These are phyloP conservation scores for Coniella vitis DNA, from an alignment of 2,329 filamentous ascomycete genomes.

Conservation along the genomic window DNA sequence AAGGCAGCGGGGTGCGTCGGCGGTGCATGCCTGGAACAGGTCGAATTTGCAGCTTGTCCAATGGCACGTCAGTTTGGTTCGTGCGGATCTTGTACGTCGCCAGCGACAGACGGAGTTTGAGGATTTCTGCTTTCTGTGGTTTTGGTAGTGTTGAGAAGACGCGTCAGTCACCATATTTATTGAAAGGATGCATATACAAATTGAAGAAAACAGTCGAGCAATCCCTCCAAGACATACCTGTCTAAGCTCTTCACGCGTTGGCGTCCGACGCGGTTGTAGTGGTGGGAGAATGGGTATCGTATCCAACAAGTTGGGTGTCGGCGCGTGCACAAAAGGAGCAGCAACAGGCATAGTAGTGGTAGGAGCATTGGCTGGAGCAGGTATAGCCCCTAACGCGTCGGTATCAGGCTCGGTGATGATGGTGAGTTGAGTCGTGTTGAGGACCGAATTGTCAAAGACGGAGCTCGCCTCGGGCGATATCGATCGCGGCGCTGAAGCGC, in stretches of 20 bases:
- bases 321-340: not conserved
- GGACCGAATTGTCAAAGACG: conserved; percentile 41
- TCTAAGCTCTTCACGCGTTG: conserved; percentile 48
- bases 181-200: too few relatives aligned
- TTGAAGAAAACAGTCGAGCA: too few relatives aligned
- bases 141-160: not conserved
- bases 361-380: conserved; percentile 15
- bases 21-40: conserved; percentile 21
- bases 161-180: not conserved
- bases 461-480: conserved; percentile 38
- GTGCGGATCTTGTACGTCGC: conserved; percentile 71
- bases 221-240: conserved; percentile 32
- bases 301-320: not conserved
- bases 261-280: conserved; percentile 19
- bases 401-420: conserved; percentile 43
- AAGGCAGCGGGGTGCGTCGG: conserved; percentile 15
- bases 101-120: conserved; percentile 62
- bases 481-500: conserved; percentile 18
- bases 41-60: conserved; percentile 49
- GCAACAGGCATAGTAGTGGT: not conserved
- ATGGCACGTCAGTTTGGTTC: conserved; percentile 60
- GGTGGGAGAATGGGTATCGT: conserved; percentile 9
- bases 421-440: conserved; percentile 43
- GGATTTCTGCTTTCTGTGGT: conserved; percentile 53
- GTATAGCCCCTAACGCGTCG: conserved; percentile 8